Percentiles rank a stretch among this genome's conserved stretches.
These are phyloP conservation scores for Stygiomarasmius scandens DNA, from an alignment of 1,284 basidiomycete genomes.

Conservation along the genomic window DNA sequence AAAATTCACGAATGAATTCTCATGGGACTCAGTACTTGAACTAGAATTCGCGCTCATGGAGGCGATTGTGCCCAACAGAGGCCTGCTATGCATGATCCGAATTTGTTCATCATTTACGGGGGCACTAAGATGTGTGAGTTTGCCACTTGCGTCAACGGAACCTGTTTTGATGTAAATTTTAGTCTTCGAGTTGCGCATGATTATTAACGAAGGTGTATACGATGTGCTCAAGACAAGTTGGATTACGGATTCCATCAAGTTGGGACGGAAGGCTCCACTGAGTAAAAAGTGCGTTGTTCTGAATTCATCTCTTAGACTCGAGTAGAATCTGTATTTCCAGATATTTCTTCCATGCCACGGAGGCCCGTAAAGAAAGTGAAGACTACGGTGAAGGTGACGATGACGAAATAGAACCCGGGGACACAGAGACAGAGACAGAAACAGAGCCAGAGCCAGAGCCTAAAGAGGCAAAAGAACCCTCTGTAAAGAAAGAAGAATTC, in stretches of 20 bases:
- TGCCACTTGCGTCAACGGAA: slow-evolving; percentile 1
- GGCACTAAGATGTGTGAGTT: slow-evolving; percentile 62
- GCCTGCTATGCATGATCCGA: slow-evolving; percentile 44
- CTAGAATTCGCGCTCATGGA: slow-evolving; percentile 77
- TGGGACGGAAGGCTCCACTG: slow-evolving; percentile 58
- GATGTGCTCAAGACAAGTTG: slow-evolving; percentile 82
- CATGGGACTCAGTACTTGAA: slow-evolving; percentile 10
- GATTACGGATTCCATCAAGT: slow-evolving; percentile 77
- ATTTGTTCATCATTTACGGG: slow-evolving; percentile 65
- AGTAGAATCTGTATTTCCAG: slow-evolving; percentile 33
- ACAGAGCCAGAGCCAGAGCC: too few relatives aligned
- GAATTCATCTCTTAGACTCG: background rate
- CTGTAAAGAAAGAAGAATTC: slow-evolving; percentile 24
- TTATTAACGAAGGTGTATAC: slow-evolving; percentile 62
- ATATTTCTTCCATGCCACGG: slow-evolving; percentile 76
- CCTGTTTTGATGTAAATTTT: slow-evolving; percentile 1
- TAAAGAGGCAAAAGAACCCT: slow-evolving; percentile 4
- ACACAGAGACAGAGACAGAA: slow-evolving; percentile 10
- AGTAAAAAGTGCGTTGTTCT: slow-evolving; percentile 58
- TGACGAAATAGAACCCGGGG: slow-evolving; percentile 26
- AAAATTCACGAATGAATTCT: background rate
- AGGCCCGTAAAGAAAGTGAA: slow-evolving; percentile 38
- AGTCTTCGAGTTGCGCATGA: slow-evolving; percentile 71
- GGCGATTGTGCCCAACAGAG: slow-evolving; percentile 70
- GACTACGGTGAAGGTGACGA: slow-evolving; percentile 46